A percentile compares a stretch with the other conserved stretches of the same genome.
These are phyloP conservation scores for Cordyceps javanica DNA, from an alignment of 2,329 filamentous ascomycete genomes.

Conservation along the genomic window DNA sequence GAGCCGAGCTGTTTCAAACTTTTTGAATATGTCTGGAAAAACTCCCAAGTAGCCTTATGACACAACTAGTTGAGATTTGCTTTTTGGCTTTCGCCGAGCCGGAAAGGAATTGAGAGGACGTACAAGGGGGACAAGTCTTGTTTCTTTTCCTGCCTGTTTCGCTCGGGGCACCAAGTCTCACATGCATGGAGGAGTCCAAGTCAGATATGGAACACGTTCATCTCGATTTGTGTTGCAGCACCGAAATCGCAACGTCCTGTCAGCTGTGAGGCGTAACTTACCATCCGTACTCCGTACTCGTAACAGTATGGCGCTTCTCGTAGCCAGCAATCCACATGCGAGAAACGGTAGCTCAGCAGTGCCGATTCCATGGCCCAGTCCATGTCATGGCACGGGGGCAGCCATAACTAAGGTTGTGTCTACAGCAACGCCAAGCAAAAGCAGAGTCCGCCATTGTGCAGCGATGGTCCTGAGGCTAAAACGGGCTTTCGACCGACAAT, in stretches of 20 bases:
- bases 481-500: background rate
- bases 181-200: background rate
- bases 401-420: background rate
- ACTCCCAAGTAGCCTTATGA: background rate
- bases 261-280: background rate
- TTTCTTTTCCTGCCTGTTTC: background rate
- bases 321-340: background rate
- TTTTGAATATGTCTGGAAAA: background rate
- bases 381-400: background rate
- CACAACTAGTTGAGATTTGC: background rate
- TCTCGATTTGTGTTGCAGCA: conserved; percentile 9
- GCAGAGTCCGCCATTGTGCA: background rate
- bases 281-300: background rate
- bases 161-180: conserved; percentile 2
- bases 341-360: too few relatives aligned
- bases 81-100: background rate
- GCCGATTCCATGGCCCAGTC: background rate
- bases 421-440: background rate
- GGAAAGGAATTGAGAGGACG: background rate
- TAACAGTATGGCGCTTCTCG: background rate
- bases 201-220: conserved; percentile 3
- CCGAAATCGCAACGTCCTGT: conserved; percentile 3
- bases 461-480: background rate
- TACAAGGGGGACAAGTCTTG: background rate
- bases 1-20: background rate